These are phyloP conservation scores for Leishmania guyanensis DNA, from an alignment of 208 protist species.

Conservation along the genomic window DNA sequence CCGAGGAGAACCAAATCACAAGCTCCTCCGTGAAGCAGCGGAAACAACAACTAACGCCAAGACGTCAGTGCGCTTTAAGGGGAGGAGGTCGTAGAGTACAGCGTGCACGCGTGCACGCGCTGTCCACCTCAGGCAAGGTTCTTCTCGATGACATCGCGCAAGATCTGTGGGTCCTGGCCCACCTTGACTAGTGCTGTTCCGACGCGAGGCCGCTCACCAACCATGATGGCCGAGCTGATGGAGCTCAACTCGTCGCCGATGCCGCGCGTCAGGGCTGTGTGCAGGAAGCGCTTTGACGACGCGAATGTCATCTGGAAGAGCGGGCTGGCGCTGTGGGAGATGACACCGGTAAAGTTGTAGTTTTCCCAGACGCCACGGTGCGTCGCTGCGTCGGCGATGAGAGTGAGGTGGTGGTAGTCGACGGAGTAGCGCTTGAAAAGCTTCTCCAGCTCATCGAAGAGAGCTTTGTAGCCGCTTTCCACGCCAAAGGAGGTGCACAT, in stretches of 20 bases:
- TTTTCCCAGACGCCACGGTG: constrained; percentile 89
- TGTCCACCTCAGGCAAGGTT: constrained; percentile 37
- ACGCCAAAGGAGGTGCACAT: constrained; percentile 78
- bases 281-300: constrained; percentile 83
- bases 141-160: constrained; percentile 80
- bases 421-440: constrained; percentile 90
- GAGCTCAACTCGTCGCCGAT: constrained; percentile 81
- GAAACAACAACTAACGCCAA: background rate
- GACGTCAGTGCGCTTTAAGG: background rate
- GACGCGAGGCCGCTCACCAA: constrained; percentile 85
- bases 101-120: background rate
- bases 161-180: constrained; percentile 49
- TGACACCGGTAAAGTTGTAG: constrained; percentile 90
- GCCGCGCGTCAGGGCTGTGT: constrained; percentile 80
- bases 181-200: constrained; percentile 82
- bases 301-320: constrained; percentile 94
- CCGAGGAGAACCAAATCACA: background rate
- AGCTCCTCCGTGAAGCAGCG: background rate
- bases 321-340: constrained; percentile 83
- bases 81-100: background rate
- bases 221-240: constrained; percentile 90
- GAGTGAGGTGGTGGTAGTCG: constrained; percentile 84
- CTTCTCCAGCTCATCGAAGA: constrained; percentile 88
- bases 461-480: constrained; percentile 75
- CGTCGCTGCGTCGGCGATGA: constrained; percentile 90